These are phyloP conservation scores for Tricholoma furcatifolium DNA, from an alignment of 768 basidiomycete species.

Conservation along the genomic window DNA sequence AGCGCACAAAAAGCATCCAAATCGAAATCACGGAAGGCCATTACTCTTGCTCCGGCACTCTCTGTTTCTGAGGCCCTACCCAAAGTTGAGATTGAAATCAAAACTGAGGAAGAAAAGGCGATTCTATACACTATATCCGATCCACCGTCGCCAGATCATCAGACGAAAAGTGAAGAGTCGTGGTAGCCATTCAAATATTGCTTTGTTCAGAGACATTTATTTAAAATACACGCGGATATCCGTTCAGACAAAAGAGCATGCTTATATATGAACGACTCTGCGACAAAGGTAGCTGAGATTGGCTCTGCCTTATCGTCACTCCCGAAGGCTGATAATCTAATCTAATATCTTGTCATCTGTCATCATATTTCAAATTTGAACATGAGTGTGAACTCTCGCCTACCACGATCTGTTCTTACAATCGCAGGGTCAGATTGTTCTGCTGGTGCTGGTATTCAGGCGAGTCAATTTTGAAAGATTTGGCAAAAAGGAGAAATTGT, in stretches of 20 bases:
- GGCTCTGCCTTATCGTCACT: too few relatives aligned
- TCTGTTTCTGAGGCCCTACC: conserved; percentile 23
- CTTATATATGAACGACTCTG: neutral
- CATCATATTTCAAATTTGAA: neutral
- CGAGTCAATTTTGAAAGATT: conserved; percentile 23
- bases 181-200: conserved; percentile 4
- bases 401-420: conserved; percentile 45
- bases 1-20: conserved; percentile 42
- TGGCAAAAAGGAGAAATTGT: too few relatives aligned
- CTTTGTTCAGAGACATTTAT: neutral
- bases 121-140: conserved; percentile 7
- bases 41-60: conserved; percentile 7
- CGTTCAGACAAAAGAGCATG: neutral
- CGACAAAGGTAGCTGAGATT: too few relatives aligned
- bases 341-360: neutral
- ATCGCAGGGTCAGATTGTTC: conserved; percentile 83
- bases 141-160: neutral
- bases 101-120: conserved; percentile 21
- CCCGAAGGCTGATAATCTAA: neutral
- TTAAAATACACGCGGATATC: neutral
- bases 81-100: conserved; percentile 32
- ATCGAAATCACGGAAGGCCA: conserved; percentile 24
- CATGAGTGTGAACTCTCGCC: neutral
- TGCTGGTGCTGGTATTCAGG: conserved; percentile 91
- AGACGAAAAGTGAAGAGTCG: conserved; percentile 4